These are phyloP conservation scores for Hemileccinum impolitum DNA, from an alignment of 768 basidiomycete genomes.

Conservation along the genomic window DNA sequence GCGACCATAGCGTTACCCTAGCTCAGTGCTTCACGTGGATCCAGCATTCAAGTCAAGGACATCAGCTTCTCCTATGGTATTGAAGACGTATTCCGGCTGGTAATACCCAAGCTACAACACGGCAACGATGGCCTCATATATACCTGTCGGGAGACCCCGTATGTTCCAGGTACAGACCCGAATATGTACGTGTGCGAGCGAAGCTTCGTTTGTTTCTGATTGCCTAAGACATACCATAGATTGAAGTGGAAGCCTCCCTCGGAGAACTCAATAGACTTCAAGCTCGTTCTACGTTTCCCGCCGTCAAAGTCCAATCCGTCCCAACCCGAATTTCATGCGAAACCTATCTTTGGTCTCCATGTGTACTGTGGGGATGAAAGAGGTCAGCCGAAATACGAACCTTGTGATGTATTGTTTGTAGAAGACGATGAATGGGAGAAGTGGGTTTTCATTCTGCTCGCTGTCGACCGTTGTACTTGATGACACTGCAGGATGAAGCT, in stretches of 20 bases:
- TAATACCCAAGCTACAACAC: constrained; percentile 84
- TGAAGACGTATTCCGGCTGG: constrained; percentile 78
- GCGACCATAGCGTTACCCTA: constrained; percentile 25
- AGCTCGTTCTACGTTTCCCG: constrained; percentile 92
- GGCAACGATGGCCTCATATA: constrained; percentile 97
- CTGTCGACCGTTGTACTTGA: constrained; percentile 1
- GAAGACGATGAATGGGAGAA: constrained; percentile 90
- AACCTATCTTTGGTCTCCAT: constrained; percentile 81
- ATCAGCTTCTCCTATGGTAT: constrained; percentile 86
- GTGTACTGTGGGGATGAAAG: constrained; percentile 75
- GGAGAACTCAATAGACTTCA: constrained; percentile 98
- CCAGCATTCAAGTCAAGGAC: constrained; percentile 82
- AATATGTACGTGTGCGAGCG: constrained; percentile 88
- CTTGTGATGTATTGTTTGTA: constrained; percentile 81
- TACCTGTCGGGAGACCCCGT: constrained; percentile 83
- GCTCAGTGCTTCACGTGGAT: constrained; percentile 6
- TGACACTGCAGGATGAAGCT: constrained; percentile 65
- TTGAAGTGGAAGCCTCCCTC: constrained; percentile 99
- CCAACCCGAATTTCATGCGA: constrained; percentile 76
- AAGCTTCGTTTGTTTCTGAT: neutral
- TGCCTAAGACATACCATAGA: constrained; percentile 38
- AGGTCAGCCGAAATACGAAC: constrained; percentile 62
- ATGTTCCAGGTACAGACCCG: constrained; percentile 77
- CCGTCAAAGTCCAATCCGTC: constrained; percentile 48
- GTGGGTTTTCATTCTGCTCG: constrained; percentile 45